Evolutionary conservation across 1,139 yeast species (phyloP).

Genomic region (Blastobotrys malaysiensis): DNA sequence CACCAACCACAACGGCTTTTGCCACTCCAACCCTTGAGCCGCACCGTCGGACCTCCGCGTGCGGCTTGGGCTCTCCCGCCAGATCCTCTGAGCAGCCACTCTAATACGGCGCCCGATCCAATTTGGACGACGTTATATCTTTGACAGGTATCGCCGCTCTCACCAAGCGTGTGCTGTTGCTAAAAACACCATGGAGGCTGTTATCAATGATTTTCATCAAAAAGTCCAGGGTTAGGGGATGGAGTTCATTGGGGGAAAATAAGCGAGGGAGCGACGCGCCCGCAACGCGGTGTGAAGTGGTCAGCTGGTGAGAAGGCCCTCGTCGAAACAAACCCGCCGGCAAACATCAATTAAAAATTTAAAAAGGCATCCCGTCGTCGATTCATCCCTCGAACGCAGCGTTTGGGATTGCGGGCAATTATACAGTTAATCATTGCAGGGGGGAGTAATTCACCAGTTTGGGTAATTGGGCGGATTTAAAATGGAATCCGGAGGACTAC

Average conservation of each 20-base stretch:
- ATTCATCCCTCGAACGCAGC: neutral
- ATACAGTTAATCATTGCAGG: neutral
- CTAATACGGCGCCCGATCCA: too few species aligned
- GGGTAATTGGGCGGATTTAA: constrained; percentile 2
- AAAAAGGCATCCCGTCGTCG: neutral
- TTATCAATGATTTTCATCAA: too few species aligned
- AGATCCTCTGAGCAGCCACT: too few species aligned
- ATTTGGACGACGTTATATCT: too few species aligned
- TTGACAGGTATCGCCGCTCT: too few species aligned
- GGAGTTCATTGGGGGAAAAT: neutral
- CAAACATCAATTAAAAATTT: neutral
- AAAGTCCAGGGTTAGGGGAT: neutral
- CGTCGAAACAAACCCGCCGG: neutral
- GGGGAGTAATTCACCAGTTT: constrained; percentile 1
- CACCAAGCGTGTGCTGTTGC: too few species aligned
- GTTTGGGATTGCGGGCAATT: neutral
- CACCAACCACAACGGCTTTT: too few species aligned
- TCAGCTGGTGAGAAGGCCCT: neutral
- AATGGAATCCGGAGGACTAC: constrained; percentile 28
- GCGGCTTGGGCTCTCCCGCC: too few species aligned
- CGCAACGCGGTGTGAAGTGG: neutral
- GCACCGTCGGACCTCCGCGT: neutral
- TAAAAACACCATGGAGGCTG: too few species aligned
- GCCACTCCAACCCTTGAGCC: too few species aligned
- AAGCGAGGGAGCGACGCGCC: neutral